Evolutionary conservation across 2,329 filamentous ascomycete genomes (phyloP).

Genomic region (Huntiella decipiens): DNA sequence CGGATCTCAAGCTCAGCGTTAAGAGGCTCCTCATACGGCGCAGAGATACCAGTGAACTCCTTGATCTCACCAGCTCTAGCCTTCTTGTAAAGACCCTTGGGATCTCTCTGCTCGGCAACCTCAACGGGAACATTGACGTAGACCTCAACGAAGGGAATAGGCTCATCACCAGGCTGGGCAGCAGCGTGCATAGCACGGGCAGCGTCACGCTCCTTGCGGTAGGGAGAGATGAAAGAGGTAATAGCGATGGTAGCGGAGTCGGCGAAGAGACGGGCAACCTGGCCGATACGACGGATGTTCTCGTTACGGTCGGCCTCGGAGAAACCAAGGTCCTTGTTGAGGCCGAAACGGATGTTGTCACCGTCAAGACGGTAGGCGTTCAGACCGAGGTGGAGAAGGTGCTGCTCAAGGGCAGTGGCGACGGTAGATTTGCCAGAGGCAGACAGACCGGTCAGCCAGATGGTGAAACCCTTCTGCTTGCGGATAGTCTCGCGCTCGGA

Average conservation of each 20-base stretch:
- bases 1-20: conserved; percentile 73
- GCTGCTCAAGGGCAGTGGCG: conserved; percentile 89
- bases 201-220: conserved; percentile 65
- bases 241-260: conserved; percentile 75
- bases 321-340: conserved; percentile 97
- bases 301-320: conserved; percentile 84
- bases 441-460: conserved; percentile 95
- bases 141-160: conserved; percentile 82
- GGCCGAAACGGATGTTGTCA: conserved; percentile 93
- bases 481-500: conserved; percentile 55
- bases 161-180: conserved; percentile 33
- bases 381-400: conserved; percentile 70
- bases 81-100: conserved; percentile 97
- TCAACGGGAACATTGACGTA: conserved; percentile 81
- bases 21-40: conserved; percentile 81
- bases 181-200: conserved; percentile 64
- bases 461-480: conserved; percentile 75
- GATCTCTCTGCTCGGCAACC: conserved; percentile 85
- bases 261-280: conserved; percentile 93
- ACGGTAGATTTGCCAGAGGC: conserved; percentile 96
- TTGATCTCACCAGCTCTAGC: conserved; percentile 84
- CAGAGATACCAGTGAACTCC: conserved; percentile 89
- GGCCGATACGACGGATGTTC: conserved; percentile 91
- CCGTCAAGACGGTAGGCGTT: conserved; percentile 87
- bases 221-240: conserved; percentile 93